These are phyloP conservation scores for Miamiensis avidus DNA, from an alignment of 169 alveolate species.

Conservation along the genomic window DNA sequence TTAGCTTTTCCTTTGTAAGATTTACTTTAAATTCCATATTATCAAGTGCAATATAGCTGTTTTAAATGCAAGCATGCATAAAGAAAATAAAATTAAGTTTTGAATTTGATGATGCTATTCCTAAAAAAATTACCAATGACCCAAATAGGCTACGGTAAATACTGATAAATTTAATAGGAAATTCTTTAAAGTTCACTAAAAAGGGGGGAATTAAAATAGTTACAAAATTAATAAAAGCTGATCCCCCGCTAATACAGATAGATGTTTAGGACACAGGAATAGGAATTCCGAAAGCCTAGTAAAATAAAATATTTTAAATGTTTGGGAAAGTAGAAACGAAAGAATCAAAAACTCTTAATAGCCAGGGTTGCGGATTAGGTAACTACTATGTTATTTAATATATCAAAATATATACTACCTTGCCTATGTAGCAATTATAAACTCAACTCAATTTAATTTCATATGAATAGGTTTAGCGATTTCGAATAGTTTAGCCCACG, in stretches of 20 bases:
- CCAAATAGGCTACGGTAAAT: conserved; percentile 37
- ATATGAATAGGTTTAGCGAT: too few species aligned
- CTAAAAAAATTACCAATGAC: conserved; percentile 22
- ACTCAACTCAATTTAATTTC: too few species aligned
- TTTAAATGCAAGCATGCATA: conserved; percentile 24
- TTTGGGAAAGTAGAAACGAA: too few species aligned
- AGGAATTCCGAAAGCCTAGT: too few species aligned
- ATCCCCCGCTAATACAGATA: not conserved
- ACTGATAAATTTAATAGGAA: conserved; percentile 6
- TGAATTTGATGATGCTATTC: conserved; percentile 8
- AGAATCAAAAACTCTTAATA: too few species aligned
- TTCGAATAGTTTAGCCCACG: too few species aligned
- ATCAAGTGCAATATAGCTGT: conserved; percentile 5
- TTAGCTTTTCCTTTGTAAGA: not conserved
- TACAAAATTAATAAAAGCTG: not conserved
- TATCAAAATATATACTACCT: too few species aligned
- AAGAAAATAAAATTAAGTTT: conserved; percentile 24
- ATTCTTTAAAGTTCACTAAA: conserved; percentile 10
- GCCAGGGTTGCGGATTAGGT: too few species aligned
- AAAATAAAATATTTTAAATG: too few species aligned
- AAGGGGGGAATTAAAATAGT: conserved; percentile 10
- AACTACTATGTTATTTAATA: too few species aligned
- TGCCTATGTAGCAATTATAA: too few species aligned
- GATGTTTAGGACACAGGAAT: conserved; percentile 2
- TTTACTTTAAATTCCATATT: conserved; percentile 21